Conservation (phyloP, 805 yeast genomes). For the Naumovozyma castellii region DNA sequence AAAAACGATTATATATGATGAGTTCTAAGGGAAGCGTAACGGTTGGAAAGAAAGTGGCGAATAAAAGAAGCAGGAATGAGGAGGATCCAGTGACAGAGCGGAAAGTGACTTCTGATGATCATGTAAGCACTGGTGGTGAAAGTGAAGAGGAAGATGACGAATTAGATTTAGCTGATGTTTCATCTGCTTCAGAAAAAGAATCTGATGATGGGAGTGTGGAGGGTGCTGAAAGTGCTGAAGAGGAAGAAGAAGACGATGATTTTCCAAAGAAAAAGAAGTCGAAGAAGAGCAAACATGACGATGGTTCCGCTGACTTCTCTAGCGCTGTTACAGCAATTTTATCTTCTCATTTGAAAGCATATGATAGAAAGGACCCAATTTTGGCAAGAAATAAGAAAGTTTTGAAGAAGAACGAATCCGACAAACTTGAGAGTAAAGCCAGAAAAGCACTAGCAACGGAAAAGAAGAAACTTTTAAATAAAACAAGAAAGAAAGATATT, state of each 20-base stretch:
- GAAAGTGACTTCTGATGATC: too few relatives aligned
- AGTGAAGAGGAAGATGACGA: constrained; percentile 18
- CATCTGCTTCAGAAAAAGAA: constrained; percentile 8
- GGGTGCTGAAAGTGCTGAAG: constrained; percentile 16
- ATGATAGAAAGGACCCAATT: constrained; percentile 83
- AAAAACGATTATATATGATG: not conserved
- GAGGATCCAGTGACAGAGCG: constrained; percentile 3
- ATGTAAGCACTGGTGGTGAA: too few relatives aligned
- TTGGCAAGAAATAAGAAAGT: constrained; percentile 72
- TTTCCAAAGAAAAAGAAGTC: constrained; percentile 43
- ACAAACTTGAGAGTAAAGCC: constrained; percentile 78
- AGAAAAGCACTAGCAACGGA: constrained; percentile 60
- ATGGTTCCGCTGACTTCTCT: constrained; percentile 72
- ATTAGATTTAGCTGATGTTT: constrained; percentile 12
- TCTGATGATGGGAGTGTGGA: constrained; percentile 13
- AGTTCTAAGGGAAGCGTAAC: constrained; percentile 1
- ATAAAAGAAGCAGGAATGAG: not conserved
- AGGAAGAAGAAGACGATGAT: constrained; percentile 30
- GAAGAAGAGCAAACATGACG: constrained; percentile 48
- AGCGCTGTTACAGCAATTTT: constrained; percentile 75
- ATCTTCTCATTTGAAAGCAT: constrained; percentile 78
- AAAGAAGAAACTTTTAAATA: constrained; percentile 56
- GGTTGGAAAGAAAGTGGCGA: constrained; percentile 7
- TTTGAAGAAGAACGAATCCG: constrained; percentile 63
- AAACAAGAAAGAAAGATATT: constrained; percentile 57